These are phyloP conservation scores for Protomyces gravidus DNA, from an alignment of 1,139 yeast genomes.

Conservation along the genomic window DNA sequence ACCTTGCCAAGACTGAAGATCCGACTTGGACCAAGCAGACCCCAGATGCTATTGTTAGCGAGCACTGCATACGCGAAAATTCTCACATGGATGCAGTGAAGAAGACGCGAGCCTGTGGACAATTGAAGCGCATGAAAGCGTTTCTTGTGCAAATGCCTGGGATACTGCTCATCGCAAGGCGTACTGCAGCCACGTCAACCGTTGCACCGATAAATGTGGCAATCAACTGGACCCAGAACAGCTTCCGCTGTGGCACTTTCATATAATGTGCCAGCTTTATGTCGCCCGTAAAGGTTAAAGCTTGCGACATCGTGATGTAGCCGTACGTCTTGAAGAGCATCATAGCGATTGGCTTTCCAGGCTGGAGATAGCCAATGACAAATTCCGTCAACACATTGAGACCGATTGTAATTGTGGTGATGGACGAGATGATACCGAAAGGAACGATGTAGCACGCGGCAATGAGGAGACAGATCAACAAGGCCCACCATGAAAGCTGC, in stretches of 20 bases:
- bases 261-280: constrained; percentile 62
- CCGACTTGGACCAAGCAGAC: constrained; percentile 55
- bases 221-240: constrained; percentile 52
- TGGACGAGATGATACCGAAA: constrained; percentile 31
- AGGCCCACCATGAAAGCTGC: constrained; percentile 37
- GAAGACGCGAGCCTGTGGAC: constrained; percentile 43
- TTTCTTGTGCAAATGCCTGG: constrained; percentile 40
- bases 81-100: constrained; percentile 46
- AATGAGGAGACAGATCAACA: constrained; percentile 50
- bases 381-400: constrained; percentile 60
- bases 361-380: constrained; percentile 58
- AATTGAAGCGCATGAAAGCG: constrained; percentile 40
- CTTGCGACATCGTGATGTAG: constrained; percentile 56
- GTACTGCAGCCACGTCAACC: constrained; percentile 52
- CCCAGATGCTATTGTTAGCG: constrained; percentile 43
- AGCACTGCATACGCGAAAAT: neutral
- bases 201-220: constrained; percentile 40
- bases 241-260: constrained; percentile 57
- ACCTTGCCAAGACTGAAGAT: constrained; percentile 40
- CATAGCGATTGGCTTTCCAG: constrained; percentile 60
- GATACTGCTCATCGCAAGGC: constrained; percentile 51
- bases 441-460: constrained; percentile 32
- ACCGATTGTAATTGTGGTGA: constrained; percentile 47
- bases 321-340: constrained; percentile 61
- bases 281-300: constrained; percentile 53